Evolutionary conservation across 1,284 basidiomycete genomes (phyloP), one percentile per base, ranked within the genome.

Genomic region (Rhodotorula sp.): DNA sequence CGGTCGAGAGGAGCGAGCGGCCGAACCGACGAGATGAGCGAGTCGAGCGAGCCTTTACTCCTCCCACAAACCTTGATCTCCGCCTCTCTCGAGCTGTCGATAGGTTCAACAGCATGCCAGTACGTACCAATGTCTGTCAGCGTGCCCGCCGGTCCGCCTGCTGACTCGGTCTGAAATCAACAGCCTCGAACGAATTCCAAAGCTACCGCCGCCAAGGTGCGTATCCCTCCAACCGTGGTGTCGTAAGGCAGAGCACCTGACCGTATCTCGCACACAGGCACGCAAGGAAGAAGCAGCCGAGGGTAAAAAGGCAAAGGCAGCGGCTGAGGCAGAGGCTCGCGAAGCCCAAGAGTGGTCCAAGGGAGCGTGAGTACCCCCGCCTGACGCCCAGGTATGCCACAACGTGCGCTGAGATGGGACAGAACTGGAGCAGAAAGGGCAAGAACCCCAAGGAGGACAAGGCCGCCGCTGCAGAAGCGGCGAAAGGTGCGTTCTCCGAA

Each of bases 381-480:
- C 26, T 28, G 54, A 28, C 0, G 19, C 31, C 43, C 58, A 5
- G 49, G 49, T 54, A 19, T 16, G 12, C 49, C 48, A 57, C 26
- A n/a, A 23, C 31, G 38, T 8, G 10, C 16, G 7, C 28, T 48
- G 26, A 19, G 19, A 52, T 10, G 2, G 8, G 28, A 12, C 28
- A 6, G 18, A 2, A 48, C 28, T 23, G 16, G 34, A 19, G 15
- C 45, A 64, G 57, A 55, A 69, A 73, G 52, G 71, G 71, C 16
- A 73, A 73, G 68, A 66, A 47, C 23, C 50, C 66, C 7, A 74
- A 74, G 63, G 79, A 70, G 64, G 62, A 70, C 67, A 82, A 82
- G 75, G 81, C 80, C 5, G 84, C 84, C 1, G 70, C 70, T 1
- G 75, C 60, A 15, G 72, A 75, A 43, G 71, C 66, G 21, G 62